Evolutionary conservation across 371 early-diverging fungal species (phyloP).

Genomic region (Saksenaea oblongispora): DNA sequence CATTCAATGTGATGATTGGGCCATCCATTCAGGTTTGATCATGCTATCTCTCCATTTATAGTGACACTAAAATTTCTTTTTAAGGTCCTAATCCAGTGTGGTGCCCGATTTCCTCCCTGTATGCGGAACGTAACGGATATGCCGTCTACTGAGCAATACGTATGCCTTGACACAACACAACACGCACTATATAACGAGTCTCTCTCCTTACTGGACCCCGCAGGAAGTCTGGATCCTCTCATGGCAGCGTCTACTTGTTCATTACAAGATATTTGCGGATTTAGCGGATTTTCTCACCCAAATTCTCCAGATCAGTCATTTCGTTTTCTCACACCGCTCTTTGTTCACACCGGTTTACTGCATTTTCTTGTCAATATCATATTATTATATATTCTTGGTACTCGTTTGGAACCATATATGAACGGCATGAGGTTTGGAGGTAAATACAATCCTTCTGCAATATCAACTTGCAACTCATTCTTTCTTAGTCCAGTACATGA

Average conservation of each 20-base stretch:
- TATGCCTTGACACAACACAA: constrained; percentile 22
- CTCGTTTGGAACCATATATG: constrained; percentile 66
- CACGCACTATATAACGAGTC: neutral
- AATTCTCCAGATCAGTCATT: constrained; percentile 66
- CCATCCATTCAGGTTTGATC: constrained; percentile 26
- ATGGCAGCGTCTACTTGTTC: constrained; percentile 24
- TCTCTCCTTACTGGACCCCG: constrained; percentile 16
- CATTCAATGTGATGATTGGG: constrained; percentile 28
- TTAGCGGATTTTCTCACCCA: constrained; percentile 32
- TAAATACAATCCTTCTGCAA: constrained; percentile 8
- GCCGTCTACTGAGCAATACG: constrained; percentile 26
- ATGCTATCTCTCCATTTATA: neutral
- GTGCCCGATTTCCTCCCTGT: constrained; percentile 55
- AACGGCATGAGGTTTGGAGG: constrained; percentile 66
- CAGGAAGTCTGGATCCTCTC: neutral
- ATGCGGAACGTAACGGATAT: constrained; percentile 46
- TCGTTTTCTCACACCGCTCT: constrained; percentile 72
- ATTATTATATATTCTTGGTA: constrained; percentile 60
- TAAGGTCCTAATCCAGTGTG: constrained; percentile 43
- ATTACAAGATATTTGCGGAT: constrained; percentile 50
- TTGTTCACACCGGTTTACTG: constrained; percentile 75
- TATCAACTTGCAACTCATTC: neutral
- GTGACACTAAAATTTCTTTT: neutral
- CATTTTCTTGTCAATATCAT: constrained; percentile 69
- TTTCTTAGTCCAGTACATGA: constrained; percentile 50